Conservation (phyloP, 139 green algal species). For the Volvox africanus region DNA sequence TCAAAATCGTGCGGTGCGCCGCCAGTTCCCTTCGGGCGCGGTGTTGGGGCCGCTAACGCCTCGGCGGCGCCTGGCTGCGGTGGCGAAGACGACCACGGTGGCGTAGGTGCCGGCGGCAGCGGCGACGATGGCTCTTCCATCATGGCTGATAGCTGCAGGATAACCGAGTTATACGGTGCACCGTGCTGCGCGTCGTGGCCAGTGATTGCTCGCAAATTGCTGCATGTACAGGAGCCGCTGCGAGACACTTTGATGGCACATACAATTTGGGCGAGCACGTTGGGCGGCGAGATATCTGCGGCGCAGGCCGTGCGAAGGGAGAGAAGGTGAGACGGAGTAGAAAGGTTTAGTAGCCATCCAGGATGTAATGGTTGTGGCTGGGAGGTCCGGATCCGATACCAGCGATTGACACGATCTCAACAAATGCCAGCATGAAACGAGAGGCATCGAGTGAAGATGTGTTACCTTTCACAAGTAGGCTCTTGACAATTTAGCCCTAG, state of each 20-base stretch:
- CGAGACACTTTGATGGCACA: conserved; percentile 43
- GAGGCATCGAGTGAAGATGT: no score
- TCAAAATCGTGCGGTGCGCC: not conserved
- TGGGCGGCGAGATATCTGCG: not conserved
- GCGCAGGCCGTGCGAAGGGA: no score
- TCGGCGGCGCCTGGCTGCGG: not conserved
- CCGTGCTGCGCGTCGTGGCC: conserved; percentile 51
- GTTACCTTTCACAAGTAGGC: no score
- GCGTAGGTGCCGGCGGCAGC: not conserved
- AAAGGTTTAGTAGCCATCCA: no score
- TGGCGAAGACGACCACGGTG: not conserved
- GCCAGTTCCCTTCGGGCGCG: not conserved
- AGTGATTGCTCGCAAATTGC: conserved; percentile 44
- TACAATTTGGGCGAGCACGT: conserved; percentile 54
- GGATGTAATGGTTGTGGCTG: no score
- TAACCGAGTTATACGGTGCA: conserved; percentile 47
- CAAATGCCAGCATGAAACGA: no score
- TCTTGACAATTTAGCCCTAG: no score
- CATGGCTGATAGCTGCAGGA: conserved; percentile 57
- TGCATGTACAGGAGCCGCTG: conserved; percentile 15
- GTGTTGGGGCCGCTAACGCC: not conserved
- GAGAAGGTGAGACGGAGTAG: no score
- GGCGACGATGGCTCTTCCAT: not conserved
- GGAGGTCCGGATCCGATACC: no score
- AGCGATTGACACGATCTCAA: no score